phyloP scores from a whole-genome alignment of 148 eudicot species.

The Heliamphora exappendiculata region DNA sequence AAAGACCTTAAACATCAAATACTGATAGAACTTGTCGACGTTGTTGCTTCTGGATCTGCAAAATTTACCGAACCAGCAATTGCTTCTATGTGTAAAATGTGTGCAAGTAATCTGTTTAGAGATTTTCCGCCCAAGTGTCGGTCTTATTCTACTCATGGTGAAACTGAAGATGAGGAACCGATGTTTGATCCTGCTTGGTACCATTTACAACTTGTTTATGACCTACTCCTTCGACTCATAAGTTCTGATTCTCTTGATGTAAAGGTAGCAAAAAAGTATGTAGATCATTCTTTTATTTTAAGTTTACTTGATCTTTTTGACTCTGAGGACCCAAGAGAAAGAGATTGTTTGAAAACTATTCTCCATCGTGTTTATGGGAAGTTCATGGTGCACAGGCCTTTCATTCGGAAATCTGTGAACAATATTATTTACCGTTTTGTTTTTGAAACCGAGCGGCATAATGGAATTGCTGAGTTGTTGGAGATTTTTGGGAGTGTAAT shows the following conservation, averaged over 20 bases:
- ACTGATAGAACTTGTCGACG: constrained; percentile 37
- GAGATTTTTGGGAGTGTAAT: constrained; percentile 55
- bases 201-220: constrained; percentile 49
- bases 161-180: constrained; percentile 41
- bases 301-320: constrained; percentile 39
- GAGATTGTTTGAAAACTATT: constrained; percentile 42
- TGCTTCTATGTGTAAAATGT: constrained; percentile 37
- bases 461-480: constrained; percentile 47
- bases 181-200: constrained; percentile 48
- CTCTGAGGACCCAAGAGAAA: constrained; percentile 49
- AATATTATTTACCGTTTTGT: constrained; percentile 40
- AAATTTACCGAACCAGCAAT: constrained; percentile 39
- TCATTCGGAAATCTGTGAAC: constrained; percentile 39
- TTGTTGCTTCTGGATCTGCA: constrained; percentile 35
- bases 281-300: constrained; percentile 31
- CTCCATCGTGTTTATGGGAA: constrained; percentile 48
- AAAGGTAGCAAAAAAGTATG: constrained; percentile 36
- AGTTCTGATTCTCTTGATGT: constrained; percentile 31
- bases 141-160: constrained; percentile 22
- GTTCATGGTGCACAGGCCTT: constrained; percentile 50
- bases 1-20: constrained; percentile 35
- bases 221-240: constrained; percentile 35
- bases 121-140: constrained; percentile 38
- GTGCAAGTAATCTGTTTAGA: constrained; percentile 37
- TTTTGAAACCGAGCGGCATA: constrained; percentile 42